Evolutionary conservation across 768 basidiomycete genomes (phyloP).

Genomic region (Lyophyllum decastes): DNA sequence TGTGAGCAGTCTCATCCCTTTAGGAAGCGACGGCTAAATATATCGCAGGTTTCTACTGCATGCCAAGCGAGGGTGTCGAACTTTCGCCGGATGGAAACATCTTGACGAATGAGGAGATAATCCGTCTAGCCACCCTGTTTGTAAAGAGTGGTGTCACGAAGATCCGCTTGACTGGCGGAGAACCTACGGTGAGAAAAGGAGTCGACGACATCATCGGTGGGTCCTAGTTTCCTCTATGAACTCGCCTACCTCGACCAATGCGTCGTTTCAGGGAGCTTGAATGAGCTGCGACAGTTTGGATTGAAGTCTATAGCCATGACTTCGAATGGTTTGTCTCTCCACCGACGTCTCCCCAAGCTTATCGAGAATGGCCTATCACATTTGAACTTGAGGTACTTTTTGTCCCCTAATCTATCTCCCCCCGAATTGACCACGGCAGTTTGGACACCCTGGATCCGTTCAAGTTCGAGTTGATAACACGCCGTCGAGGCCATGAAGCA

Average conservation of each 20-base stretch:
- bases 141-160: slow-evolving; percentile 84
- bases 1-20: slow-evolving; percentile 43
- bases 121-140: slow-evolving; percentile 74
- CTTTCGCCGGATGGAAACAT: slow-evolving; percentile 70
- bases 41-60: slow-evolving; percentile 83
- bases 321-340: slow-evolving; percentile 77
- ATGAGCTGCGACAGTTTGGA: slow-evolving; percentile 58
- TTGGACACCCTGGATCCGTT: slow-evolving; percentile 84
- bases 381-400: slow-evolving; percentile 58
- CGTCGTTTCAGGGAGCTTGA: slow-evolving; percentile 52
- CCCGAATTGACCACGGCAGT: slow-evolving; percentile 34
- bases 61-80: slow-evolving; percentile 81
- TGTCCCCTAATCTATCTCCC: background rate
- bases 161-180: slow-evolving; percentile 86
- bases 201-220: slow-evolving; percentile 69
- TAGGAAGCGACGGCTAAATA: slow-evolving; percentile 7
- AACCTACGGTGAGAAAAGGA: slow-evolving; percentile 82
- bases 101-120: slow-evolving; percentile 74
- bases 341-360: slow-evolving; percentile 69
- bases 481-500: slow-evolving; percentile 73
- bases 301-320: slow-evolving; percentile 84
- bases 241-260: background rate
- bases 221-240: slow-evolving; percentile 13
- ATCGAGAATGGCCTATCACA: slow-evolving; percentile 77
- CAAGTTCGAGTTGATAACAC: slow-evolving; percentile 88